A percentile compares a stretch with the other conserved stretches of the same genome.
These are phyloP conservation scores for Leccinum pachyderme DNA, from an alignment of 1,284 basidiomycete species.

Conservation along the genomic window DNA sequence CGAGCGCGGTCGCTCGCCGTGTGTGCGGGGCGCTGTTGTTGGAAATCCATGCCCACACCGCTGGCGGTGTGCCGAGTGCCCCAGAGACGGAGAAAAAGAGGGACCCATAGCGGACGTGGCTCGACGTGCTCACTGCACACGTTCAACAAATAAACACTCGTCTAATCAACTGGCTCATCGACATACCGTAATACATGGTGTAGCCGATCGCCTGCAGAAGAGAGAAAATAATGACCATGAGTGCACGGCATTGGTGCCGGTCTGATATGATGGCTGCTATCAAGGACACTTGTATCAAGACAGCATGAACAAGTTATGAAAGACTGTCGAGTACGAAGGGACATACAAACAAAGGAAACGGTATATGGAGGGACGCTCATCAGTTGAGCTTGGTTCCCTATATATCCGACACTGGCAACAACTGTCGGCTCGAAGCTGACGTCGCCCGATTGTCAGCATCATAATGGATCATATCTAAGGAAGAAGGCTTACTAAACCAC, in stretches of 20 bases:
- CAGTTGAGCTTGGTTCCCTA: slow-evolving; percentile 43
- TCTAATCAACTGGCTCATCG: background rate
- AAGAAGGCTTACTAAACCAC: slow-evolving; percentile 32
- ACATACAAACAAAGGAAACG: slow-evolving; percentile 39
- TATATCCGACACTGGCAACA: slow-evolving; percentile 45
- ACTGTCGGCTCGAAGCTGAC: slow-evolving; percentile 54
- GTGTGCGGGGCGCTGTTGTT: slow-evolving; percentile 60
- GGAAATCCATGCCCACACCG: slow-evolving; percentile 50
- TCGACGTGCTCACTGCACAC: slow-evolving; percentile 20
- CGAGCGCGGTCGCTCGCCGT: slow-evolving; percentile 53
- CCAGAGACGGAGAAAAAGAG: slow-evolving; percentile 52
- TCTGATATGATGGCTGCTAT: slow-evolving; percentile 43
- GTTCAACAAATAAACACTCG: background rate
- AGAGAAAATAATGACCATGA: slow-evolving; percentile 36
- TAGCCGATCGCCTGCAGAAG: slow-evolving; percentile 45
- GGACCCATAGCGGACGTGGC: slow-evolving; percentile 46
- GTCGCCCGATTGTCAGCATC: slow-evolving; percentile 4
- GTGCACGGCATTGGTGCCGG: slow-evolving; percentile 44
- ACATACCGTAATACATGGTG: slow-evolving; percentile 46
- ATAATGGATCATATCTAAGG: background rate
- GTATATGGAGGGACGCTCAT: slow-evolving; percentile 50
- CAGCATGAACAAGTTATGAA: background rate
- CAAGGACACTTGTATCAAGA: slow-evolving; percentile 36
- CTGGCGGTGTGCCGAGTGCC: slow-evolving; percentile 42
- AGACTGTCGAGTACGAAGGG: background rate